These are phyloP conservation scores for Carallia brachiata DNA, from an alignment of 345 rosid genomes.

Conservation along the genomic window DNA sequence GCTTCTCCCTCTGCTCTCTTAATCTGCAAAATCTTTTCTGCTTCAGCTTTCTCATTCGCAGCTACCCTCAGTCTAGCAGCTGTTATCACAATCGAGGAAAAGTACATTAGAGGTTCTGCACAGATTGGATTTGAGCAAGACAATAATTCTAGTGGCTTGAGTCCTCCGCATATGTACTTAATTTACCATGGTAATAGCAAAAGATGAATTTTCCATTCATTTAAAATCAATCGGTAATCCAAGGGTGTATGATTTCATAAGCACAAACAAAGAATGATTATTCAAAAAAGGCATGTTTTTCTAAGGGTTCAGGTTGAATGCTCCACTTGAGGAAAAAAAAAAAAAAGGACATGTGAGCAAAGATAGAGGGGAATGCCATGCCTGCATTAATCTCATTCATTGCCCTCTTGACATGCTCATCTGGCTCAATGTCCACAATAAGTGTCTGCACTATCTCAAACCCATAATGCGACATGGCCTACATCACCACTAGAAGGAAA, in stretches of 20 bases:
- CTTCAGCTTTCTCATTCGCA: slow-evolving; percentile 26
- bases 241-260: too few species aligned
- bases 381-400: slow-evolving; percentile 30
- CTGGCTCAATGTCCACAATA: slow-evolving; percentile 25
- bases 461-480: slow-evolving; percentile 30
- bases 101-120: background rate
- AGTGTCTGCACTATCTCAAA: slow-evolving; percentile 27
- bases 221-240: too few species aligned
- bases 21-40: slow-evolving; percentile 25
- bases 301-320: too few species aligned
- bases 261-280: too few species aligned
- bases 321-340: background rate
- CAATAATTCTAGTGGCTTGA: too few species aligned
- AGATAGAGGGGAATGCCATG: background rate
- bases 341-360: background rate
- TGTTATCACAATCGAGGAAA: slow-evolving; percentile 4
- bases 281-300: too few species aligned
- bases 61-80: slow-evolving; percentile 27
- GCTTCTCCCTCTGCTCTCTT: slow-evolving; percentile 26
- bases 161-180: too few species aligned
- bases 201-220: too few species aligned
- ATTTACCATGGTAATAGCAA: too few species aligned
- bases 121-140: background rate
- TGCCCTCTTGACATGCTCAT: slow-evolving; percentile 23
- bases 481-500: background rate